phyloP scores from a whole-genome alignment of 2,329 filamentous ascomycete species.

The Cladophialophora exuberans region DNA sequence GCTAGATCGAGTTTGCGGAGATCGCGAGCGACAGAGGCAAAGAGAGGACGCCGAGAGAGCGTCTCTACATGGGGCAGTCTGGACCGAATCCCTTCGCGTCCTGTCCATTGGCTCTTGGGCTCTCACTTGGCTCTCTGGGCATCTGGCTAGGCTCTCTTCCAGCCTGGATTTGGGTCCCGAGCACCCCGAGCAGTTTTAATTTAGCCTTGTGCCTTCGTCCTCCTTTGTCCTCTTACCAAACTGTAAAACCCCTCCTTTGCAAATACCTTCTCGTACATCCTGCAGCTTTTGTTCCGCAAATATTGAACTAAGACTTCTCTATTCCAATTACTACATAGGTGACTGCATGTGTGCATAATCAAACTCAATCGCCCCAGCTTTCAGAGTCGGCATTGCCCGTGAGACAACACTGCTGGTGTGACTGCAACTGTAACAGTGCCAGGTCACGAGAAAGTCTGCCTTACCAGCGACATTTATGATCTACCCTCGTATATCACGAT shows the following conservation, averaged over 20 bases:
- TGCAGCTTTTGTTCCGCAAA: not conserved
- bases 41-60: too few relatives aligned
- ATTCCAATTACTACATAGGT: too few relatives aligned
- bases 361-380: too few relatives aligned
- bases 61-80: too few relatives aligned
- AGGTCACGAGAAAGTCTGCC: not conserved
- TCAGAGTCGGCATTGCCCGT: too few relatives aligned
- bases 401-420: too few relatives aligned
- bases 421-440: too few relatives aligned
- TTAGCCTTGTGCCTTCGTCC: slow-evolving; percentile 13
- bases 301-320: too few relatives aligned
- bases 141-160: not conserved
- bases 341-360: too few relatives aligned
- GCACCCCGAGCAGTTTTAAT: not conserved
- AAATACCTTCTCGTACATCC: too few relatives aligned
- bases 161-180: not conserved
- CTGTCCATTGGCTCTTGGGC: not conserved
- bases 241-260: too few relatives aligned
- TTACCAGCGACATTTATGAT: not conserved
- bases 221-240: too few relatives aligned
- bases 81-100: not conserved
- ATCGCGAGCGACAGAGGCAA: not conserved
- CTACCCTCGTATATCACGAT: not conserved
- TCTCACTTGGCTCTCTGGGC: not conserved
- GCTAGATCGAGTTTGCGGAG: slow-evolving; percentile 10